Evolutionary conservation across 306 rosid genomes (phyloP).

Genomic region (Begonia loranthoides): DNA sequence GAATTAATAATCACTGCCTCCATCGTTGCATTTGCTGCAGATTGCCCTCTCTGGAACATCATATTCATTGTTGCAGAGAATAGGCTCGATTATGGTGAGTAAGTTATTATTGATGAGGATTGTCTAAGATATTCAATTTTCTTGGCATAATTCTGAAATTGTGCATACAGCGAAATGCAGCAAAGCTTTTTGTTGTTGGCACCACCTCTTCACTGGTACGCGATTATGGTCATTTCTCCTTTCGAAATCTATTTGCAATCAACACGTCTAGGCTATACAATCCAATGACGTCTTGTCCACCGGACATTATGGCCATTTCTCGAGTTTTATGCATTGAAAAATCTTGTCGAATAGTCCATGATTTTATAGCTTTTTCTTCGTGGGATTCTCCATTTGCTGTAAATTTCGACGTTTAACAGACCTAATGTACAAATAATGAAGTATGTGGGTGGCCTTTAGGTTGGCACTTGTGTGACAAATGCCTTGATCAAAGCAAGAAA

Average conservation of each 20-base stretch:
- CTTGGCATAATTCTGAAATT: no score
- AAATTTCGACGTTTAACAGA: no score
- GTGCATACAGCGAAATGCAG: slow-evolving; percentile 29
- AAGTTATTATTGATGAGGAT: no score
- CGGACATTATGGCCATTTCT: no score
- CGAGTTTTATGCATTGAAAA: no score
- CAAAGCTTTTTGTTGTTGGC: slow-evolving; percentile 29
- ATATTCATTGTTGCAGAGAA: slow-evolving; percentile 28
- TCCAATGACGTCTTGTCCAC: no score
- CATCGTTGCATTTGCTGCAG: slow-evolving; percentile 4
- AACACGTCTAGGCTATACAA: no score
- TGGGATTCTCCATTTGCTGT: neutral
- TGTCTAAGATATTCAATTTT: neutral
- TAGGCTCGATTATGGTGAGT: slow-evolving; percentile 28
- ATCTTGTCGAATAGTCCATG: no score
- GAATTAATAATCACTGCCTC: no score
- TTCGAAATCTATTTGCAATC: no score
- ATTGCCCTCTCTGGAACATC: slow-evolving; percentile 32
- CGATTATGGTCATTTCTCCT: no score
- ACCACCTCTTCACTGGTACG: slow-evolving; percentile 32
- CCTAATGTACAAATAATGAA: no score
- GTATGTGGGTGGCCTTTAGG: slow-evolving; percentile 17
- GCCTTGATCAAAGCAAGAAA: slow-evolving; percentile 65
- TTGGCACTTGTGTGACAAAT: slow-evolving; percentile 85
- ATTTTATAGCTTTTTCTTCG: neutral